phyloP scores from a whole-genome alignment of 331 rosid species.

The Telfairia occidentalis region DNA sequence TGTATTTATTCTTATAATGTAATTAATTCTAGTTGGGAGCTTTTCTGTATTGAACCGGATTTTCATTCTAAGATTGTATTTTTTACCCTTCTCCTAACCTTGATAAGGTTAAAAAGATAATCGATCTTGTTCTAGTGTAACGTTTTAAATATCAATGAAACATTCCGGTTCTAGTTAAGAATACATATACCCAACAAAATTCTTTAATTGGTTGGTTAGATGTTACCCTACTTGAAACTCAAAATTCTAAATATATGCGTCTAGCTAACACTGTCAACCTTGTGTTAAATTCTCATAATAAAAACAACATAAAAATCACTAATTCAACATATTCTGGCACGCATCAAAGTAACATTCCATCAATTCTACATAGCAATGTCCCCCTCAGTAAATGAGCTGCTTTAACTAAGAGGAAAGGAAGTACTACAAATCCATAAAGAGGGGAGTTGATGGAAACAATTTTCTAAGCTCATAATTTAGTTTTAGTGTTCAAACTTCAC shows the following conservation, averaged over 20 bases:
- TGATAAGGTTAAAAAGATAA: background rate
- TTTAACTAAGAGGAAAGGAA: too few species aligned
- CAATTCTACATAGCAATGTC: background rate
- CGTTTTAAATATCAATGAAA: background rate
- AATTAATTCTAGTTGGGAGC: too few species aligned
- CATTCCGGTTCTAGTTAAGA: background rate
- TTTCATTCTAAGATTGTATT: too few species aligned
- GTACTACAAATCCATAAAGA: background rate
- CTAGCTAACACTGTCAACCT: background rate
- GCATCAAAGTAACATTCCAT: background rate
- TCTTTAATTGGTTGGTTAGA: background rate
- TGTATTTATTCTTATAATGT: too few species aligned
- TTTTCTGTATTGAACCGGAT: too few species aligned
- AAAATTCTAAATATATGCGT: background rate
- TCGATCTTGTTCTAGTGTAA: background rate
- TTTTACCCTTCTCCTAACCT: background rate
- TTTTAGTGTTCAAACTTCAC: background rate
- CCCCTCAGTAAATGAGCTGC: too few species aligned
- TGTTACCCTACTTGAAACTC: background rate
- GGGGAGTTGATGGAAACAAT: background rate
- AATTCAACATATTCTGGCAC: background rate
- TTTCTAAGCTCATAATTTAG: background rate
- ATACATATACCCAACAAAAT: background rate
- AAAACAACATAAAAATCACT: background rate
- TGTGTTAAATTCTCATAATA: background rate